phyloP scores from a whole-genome alignment of 371 early-diverging fungal genomes.

The Mucor ambiguus region DNA sequence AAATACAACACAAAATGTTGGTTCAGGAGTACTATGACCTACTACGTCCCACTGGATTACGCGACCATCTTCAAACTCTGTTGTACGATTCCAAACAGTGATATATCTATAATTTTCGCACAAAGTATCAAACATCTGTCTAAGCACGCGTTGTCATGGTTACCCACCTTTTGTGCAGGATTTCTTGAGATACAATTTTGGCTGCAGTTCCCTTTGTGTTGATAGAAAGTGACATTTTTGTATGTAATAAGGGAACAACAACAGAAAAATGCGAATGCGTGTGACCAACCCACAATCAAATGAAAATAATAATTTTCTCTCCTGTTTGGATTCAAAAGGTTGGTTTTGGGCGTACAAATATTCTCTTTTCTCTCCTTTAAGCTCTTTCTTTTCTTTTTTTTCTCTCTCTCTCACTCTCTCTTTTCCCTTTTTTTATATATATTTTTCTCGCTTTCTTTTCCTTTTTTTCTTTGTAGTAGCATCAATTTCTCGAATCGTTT shows the following conservation, averaged over 20 bases:
- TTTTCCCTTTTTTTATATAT: not conserved
- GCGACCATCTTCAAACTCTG: conserved; percentile 56
- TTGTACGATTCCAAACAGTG: conserved; percentile 60
- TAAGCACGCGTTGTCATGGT: not conserved
- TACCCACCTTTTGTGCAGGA: conserved; percentile 42
- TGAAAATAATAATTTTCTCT: conserved; percentile 1
- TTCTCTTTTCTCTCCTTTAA: conserved; percentile 1
- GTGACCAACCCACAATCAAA: conserved; percentile 6
- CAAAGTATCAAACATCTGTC: not conserved
- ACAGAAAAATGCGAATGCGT: conserved; percentile 5
- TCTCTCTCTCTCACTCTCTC: not conserved
- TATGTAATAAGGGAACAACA: not conserved
- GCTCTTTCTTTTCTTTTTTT: not conserved
- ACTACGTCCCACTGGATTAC: conserved; percentile 63
- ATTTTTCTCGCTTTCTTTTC: not conserved
- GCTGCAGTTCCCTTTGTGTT: conserved; percentile 51
- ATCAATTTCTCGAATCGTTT: not conserved
- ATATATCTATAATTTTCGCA: conserved; percentile 34
- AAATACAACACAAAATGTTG: conserved; percentile 52
- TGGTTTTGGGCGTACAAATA: conserved; percentile 7
- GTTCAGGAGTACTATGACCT: conserved; percentile 53
- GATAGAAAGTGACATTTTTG: conserved; percentile 28
- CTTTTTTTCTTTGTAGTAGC: not conserved
- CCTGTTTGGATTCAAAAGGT: conserved; percentile 3
- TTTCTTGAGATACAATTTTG: conserved; percentile 36